Conservation (phyloP, 2,329 filamentous ascomycete genomes). For the Fusarium sp. region DNA sequence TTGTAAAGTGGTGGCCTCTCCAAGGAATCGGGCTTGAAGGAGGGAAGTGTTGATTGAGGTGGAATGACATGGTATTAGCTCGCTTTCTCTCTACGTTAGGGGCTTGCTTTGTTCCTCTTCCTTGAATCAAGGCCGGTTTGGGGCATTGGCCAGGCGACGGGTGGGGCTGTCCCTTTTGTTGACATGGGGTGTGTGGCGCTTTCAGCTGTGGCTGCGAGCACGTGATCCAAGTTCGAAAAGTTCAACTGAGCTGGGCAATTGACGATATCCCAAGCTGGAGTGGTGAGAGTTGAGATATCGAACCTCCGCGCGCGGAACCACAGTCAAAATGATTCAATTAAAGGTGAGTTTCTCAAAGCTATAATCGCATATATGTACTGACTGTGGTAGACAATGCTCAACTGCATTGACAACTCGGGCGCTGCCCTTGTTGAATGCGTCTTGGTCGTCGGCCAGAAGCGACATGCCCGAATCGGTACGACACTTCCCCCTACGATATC, state of each 20-base stretch:
- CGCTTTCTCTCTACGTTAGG: slow-evolving; percentile 39
- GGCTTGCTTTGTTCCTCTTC: slow-evolving; percentile 39
- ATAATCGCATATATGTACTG: neutral
- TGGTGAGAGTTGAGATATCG: slow-evolving; percentile 44
- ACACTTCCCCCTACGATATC: slow-evolving; percentile 2
- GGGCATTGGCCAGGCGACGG: slow-evolving; percentile 52
- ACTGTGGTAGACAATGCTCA: slow-evolving; percentile 83
- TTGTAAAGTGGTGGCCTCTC: slow-evolving; percentile 26
- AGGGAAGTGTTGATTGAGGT: slow-evolving; percentile 46
- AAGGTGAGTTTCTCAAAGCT: slow-evolving; percentile 66
- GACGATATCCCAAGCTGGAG: slow-evolving; percentile 39
- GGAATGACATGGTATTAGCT: slow-evolving; percentile 47
- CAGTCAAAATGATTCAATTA: slow-evolving; percentile 86
- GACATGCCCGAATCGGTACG: slow-evolving; percentile 88
- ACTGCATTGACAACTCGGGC: slow-evolving; percentile 99
- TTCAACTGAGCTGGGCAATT: slow-evolving; percentile 32
- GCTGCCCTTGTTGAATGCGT: slow-evolving; percentile 97
- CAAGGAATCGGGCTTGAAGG: slow-evolving; percentile 40
- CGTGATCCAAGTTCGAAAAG: slow-evolving; percentile 49
- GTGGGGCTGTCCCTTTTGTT: slow-evolving; percentile 36
- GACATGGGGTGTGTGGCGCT: slow-evolving; percentile 30
- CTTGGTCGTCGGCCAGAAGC: slow-evolving; percentile 91
- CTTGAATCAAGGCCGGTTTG: slow-evolving; percentile 44
- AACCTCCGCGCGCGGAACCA: slow-evolving; percentile 36
- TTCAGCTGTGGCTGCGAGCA: slow-evolving; percentile 38